Evolutionary conservation across 75 land plant genomes (phyloP).

Genomic region (Cupressus sempervirens): DNA sequence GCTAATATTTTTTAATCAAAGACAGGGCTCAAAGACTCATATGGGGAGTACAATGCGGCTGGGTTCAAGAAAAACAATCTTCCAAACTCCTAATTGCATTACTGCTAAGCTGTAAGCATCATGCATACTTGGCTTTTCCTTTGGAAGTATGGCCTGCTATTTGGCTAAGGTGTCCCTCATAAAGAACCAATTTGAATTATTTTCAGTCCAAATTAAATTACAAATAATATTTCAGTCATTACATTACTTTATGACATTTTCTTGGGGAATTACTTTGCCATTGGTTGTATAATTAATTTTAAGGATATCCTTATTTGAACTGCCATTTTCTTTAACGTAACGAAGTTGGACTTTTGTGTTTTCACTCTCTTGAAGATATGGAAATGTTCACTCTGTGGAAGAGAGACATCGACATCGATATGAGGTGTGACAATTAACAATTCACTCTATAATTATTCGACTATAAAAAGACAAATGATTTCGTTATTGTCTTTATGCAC

Average conservation of each 20-base stretch:
- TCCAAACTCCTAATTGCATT: constrained; percentile 61
- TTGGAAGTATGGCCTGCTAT: background rate
- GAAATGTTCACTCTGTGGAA: constrained; percentile 56
- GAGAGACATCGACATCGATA: constrained; percentile 97
- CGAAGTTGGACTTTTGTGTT: background rate
- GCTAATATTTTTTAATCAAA: background rate
- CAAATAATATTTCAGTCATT: background rate
- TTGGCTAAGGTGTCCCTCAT: background rate
- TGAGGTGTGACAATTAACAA: constrained; percentile 51
- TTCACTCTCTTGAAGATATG: constrained; percentile 37
- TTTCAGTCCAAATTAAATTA: background rate
- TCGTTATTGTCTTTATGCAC: background rate
- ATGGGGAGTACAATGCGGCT: constrained; percentile 97
- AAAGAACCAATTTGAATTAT: background rate
- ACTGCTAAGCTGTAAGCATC: constrained; percentile 79
- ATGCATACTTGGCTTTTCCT: background rate
- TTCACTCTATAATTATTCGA: background rate
- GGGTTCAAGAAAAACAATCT: constrained; percentile 78
- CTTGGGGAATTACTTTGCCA: background rate
- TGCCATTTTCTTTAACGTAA: background rate
- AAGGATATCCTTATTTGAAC: background rate
- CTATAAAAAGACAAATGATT: background rate
- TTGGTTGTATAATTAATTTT: background rate
- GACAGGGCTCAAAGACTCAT: constrained; percentile 88
- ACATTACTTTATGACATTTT: background rate